phyloP scores from a whole-genome alignment of 768 basidiomycete genomes.

The Suillus tomentosus region DNA sequence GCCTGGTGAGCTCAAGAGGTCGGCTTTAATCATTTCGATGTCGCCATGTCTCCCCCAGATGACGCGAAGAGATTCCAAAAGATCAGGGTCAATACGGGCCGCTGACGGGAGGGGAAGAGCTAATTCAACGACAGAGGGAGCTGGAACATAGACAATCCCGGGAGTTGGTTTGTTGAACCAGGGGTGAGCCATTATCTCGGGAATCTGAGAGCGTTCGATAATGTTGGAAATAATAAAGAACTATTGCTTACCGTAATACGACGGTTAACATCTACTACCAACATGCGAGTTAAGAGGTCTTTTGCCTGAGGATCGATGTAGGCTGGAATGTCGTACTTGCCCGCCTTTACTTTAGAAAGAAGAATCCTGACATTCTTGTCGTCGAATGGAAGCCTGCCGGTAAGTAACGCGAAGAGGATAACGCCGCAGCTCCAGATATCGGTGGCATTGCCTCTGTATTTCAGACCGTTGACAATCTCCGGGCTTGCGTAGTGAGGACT shows the following conservation, averaged over 20 bases:
- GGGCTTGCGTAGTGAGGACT: conserved; percentile 97
- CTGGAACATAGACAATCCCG: conserved; percentile 46
- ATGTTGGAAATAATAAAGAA: conserved; percentile 12
- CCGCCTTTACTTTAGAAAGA: conserved; percentile 83
- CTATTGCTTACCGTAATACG: conserved; percentile 72
- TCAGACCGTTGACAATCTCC: conserved; percentile 90
- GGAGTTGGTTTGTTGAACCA: conserved; percentile 66
- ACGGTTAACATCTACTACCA: conserved; percentile 78
- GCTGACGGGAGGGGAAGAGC: conserved; percentile 70
- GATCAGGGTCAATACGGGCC: conserved; percentile 71
- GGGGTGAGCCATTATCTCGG: conserved; percentile 82
- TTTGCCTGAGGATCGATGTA: conserved; percentile 83
- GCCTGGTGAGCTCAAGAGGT: conserved; percentile 70
- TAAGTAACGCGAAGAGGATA: conserved; percentile 87
- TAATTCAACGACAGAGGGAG: conserved; percentile 67
- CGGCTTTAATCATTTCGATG: conserved; percentile 54
- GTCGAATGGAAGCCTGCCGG: conserved; percentile 91
- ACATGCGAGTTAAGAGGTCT: conserved; percentile 84
- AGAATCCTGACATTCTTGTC: conserved; percentile 82
- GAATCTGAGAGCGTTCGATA: conserved; percentile 55
- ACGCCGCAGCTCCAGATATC: conserved; percentile 98
- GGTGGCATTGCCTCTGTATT: conserved; percentile 86
- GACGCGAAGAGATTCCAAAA: conserved; percentile 75
- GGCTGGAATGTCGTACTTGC: conserved; percentile 80
- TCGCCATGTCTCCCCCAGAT: conserved; percentile 83